Base-by-base conservation (phyloP, 1,284 basidiomycete species). In the Trichosporon coremiiforme region DNA sequence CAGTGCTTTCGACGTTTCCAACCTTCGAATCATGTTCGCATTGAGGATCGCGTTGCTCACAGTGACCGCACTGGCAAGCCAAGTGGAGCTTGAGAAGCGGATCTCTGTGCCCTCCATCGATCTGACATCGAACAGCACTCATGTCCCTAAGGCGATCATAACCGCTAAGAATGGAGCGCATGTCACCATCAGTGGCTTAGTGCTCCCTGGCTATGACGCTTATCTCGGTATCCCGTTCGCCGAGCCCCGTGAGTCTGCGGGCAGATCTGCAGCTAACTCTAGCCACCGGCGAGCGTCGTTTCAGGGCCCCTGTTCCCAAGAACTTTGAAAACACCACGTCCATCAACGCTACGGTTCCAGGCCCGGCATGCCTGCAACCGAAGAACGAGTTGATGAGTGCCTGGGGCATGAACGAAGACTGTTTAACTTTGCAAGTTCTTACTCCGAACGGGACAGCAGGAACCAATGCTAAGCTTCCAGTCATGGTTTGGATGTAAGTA, bases 341-440 rank as follows among this genome's bases (percentile, higher is more conserved):
- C 25, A 71, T 81, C 68, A 70, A 73, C 31, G 80, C 79, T 0
- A 74, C 75, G 8, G 65, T 36, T 12, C 70, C 70, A 9, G 71
- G 77, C 20, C 75, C 76, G 2, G 77, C 77, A 6, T 83, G 82
- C 73, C 69, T 78, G 15, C 80, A 83, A 72, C 60, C 20, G 1
- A 57, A 47, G 1, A 66, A 64, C 2, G 53, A 75, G 4, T 75
- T 83, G 22, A 9, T 74, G 82, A 60, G 64, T 31, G 68, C 38
- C 15, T 36, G 53, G 8, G 57, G 71, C 2, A 64, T 75, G 8
- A 77, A 75, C 33, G 85, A 85, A 67, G 83, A 85, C 72, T 85
- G 85, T 74, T 74, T 85, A 45, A 78, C 76, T 55, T 73, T 85
- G 60, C 84, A 85, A 69, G 76, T 85, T 33, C 82, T 76, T 62